Conservation (phyloP, 2,329 filamentous ascomycete genomes). For the Pestalotiopsis sp. region DNA sequence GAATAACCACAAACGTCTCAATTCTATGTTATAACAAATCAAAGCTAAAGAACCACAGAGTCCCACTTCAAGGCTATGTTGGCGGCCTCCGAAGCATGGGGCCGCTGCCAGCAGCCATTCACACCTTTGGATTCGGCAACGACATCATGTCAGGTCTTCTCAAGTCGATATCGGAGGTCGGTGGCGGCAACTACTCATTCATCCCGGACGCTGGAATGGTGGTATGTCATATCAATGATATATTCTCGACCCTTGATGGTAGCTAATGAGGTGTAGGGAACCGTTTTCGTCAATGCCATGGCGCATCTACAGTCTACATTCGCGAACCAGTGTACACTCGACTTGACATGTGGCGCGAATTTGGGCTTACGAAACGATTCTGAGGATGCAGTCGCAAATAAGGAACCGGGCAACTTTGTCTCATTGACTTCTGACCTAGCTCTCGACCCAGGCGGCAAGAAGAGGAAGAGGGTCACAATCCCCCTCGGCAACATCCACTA, state of each 20-base stretch:
- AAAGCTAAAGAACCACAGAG: slow-evolving; percentile 29
- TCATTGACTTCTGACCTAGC: not conserved
- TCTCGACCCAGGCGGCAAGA: no score
- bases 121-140: slow-evolving; percentile 61
- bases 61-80: slow-evolving; percentile 56
- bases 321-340: slow-evolving; percentile 49
- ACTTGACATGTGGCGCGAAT: slow-evolving; percentile 39
- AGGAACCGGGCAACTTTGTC: slow-evolving; percentile 23
- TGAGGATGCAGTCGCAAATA: slow-evolving; percentile 41
- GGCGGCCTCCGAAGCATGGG: slow-evolving; percentile 50
- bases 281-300: slow-evolving; percentile 64
- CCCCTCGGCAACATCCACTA: slow-evolving; percentile 58
- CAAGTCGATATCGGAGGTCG: slow-evolving; percentile 62
- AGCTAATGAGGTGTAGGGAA: slow-evolving; percentile 40
- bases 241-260: no score
- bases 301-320: slow-evolving; percentile 64
- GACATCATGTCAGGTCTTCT: slow-evolving; percentile 53
- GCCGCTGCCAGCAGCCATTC: slow-evolving; percentile 45
- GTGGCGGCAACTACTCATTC: slow-evolving; percentile 61
- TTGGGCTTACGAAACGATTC: slow-evolving; percentile 43
- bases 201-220: slow-evolving; percentile 67
- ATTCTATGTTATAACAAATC: not conserved
- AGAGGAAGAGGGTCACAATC: slow-evolving; percentile 37
- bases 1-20: slow-evolving; percentile 12
- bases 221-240: slow-evolving; percentile 27